A percentile compares a stretch with the other conserved stretches of the same genome.
Conservation (phyloP, 1,284 basidiomycete genomes). For the Pseudozyma sp. region DNA sequence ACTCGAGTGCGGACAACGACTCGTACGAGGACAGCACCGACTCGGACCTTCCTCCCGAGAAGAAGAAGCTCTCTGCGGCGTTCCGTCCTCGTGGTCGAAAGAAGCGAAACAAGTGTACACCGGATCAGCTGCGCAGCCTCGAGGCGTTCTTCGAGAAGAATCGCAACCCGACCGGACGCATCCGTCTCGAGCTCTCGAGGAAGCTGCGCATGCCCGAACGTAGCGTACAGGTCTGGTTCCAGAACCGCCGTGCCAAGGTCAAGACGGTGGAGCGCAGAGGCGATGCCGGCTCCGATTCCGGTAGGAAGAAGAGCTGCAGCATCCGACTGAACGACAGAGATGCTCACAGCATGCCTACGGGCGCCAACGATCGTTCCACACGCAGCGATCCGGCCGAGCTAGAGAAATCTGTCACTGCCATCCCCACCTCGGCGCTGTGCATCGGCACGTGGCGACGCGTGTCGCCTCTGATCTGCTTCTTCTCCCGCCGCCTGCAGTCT, state of each 20-base stretch:
- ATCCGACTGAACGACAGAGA: constrained; percentile 25
- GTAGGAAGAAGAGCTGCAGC: constrained; percentile 34
- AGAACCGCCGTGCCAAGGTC: constrained; percentile 55
- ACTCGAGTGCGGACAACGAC: constrained; percentile 27
- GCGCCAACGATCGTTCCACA: background rate
- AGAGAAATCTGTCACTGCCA: constrained; percentile 38
- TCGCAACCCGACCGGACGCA: constrained; percentile 56
- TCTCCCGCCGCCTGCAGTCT: constrained; percentile 51
- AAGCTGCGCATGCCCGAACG: constrained; percentile 57
- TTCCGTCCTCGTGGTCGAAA: constrained; percentile 50
- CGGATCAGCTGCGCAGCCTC: constrained; percentile 52
- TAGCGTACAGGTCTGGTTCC: constrained; percentile 63
- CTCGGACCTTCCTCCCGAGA: constrained; percentile 44
- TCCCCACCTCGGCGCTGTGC: constrained; percentile 52
- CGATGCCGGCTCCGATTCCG: constrained; percentile 19
- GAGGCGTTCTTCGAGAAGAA: constrained; percentile 58
- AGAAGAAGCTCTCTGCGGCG: constrained; percentile 41
- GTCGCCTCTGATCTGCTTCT: constrained; percentile 60
- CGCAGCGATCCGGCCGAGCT: constrained; percentile 13
- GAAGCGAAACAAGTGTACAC: constrained; percentile 60
- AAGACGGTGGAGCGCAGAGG: constrained; percentile 46
- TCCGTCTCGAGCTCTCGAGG: constrained; percentile 50
- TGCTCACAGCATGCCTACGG: constrained; percentile 2
- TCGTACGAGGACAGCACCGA: constrained; percentile 50
- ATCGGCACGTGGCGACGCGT: constrained; percentile 61